These are phyloP conservation scores for Brassica carinata DNA, from an alignment of 345 rosid species.

Conservation along the genomic window DNA sequence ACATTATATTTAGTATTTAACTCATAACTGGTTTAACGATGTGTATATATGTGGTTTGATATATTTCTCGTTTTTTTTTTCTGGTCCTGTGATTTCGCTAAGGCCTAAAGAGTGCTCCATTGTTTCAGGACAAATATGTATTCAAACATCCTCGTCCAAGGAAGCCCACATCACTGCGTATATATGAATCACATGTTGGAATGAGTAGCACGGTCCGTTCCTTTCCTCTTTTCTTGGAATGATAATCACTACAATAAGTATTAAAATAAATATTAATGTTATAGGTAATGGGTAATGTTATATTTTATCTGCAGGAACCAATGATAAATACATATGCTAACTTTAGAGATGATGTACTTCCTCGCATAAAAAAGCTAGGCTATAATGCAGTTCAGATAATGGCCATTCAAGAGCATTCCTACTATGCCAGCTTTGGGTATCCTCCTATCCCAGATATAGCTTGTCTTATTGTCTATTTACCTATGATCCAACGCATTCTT, in stretches of 20 bases:
- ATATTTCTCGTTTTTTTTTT: not conserved
- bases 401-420: constrained; percentile 99
- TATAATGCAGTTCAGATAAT: constrained; percentile 97
- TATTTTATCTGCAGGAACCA: constrained; percentile 69
- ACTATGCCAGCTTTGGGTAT: constrained; percentile 98
- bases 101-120: constrained; percentile 28
- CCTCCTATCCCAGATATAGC: constrained; percentile 19
- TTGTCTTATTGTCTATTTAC: constrained; percentile 1
- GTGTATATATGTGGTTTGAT: constrained; percentile 9
- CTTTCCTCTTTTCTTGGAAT: not conserved
- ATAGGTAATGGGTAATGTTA: not conserved
- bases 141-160: constrained; percentile 86
- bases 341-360: constrained; percentile 95
- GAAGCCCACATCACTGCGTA: constrained; percentile 84
- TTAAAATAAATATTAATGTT: not conserved
- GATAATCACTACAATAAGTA: not conserved
- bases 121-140: constrained; percentile 71
- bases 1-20: constrained; percentile 12
- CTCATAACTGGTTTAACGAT: constrained; percentile 9
- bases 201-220: constrained; percentile 74
- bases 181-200: constrained; percentile 95
- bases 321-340: constrained; percentile 76
- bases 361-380: constrained; percentile 90
- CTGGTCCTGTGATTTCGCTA: constrained; percentile 20
- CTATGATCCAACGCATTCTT: not conserved